Conservation (phyloP, 495 filamentous ascomycete genomes). For the Aspergillus carlsbadensis region DNA sequence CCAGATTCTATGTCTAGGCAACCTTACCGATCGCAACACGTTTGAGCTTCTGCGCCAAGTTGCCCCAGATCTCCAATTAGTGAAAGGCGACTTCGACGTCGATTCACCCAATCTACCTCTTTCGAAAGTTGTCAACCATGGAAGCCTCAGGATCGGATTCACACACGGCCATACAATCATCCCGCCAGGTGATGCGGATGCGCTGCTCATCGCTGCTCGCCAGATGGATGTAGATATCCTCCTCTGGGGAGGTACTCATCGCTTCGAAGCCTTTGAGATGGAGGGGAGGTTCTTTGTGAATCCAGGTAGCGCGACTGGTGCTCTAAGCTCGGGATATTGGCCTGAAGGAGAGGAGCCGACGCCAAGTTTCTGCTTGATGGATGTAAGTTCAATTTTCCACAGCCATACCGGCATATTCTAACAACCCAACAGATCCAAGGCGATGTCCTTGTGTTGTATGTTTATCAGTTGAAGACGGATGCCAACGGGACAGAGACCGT, state of each 20-base stretch:
- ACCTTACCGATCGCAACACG: constrained; percentile 90
- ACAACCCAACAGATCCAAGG: constrained; percentile 77
- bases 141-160: constrained; percentile 90
- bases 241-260: constrained; percentile 95
- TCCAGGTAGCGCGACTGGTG: constrained; percentile 90
- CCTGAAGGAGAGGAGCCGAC: constrained; percentile 75
- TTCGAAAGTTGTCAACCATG: constrained; percentile 92
- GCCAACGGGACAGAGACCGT: constrained; percentile 87
- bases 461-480: constrained; percentile 93
- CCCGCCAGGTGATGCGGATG: constrained; percentile 85
- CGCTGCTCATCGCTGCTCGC: constrained; percentile 86
- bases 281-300: constrained; percentile 99
- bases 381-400: constrained; percentile 63
- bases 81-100: constrained; percentile 90
- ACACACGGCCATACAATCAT: constrained; percentile 96
- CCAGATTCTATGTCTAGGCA: constrained; percentile 95
- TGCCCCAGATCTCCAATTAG: constrained; percentile 92
- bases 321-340: constrained; percentile 71
- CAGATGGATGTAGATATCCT: constrained; percentile 97
- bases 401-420: neutral
- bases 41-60: constrained; percentile 93
- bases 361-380: constrained; percentile 98
- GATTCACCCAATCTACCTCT: constrained; percentile 88
- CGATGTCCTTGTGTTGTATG: constrained; percentile 93
- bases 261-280: constrained; percentile 97